These are phyloP conservation scores for Solanum neorickii DNA, from an alignment of 257 asterid species.

Conservation along the genomic window DNA sequence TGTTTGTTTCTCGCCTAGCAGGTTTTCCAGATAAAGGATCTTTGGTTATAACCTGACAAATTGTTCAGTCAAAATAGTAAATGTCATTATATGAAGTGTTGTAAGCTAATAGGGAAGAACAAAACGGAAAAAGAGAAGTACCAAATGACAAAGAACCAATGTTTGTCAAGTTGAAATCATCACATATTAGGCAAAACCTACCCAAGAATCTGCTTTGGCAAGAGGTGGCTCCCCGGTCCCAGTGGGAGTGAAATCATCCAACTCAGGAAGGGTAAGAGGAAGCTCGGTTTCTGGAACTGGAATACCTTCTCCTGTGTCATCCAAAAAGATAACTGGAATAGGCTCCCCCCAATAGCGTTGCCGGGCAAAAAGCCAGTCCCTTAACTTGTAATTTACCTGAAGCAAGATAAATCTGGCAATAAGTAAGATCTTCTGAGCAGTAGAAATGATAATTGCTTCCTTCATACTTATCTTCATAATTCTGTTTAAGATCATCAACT, in stretches of 20 bases:
- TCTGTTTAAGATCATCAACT: background rate
- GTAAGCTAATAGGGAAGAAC: background rate
- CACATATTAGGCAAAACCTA: conserved; percentile 23
- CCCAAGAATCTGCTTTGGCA: conserved; percentile 82
- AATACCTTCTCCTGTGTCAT: conserved; percentile 53
- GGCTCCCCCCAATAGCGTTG: conserved; percentile 99
- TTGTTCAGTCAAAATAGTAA: background rate
- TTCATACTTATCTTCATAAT: background rate
- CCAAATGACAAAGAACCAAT: background rate
- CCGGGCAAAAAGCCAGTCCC: conserved; percentile 98
- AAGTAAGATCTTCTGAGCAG: background rate
- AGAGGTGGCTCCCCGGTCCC: conserved; percentile 99
- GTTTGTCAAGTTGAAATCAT: background rate
- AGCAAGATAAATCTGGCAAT: conserved; percentile 12
- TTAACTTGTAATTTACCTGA: conserved; percentile 79
- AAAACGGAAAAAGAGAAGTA: background rate
- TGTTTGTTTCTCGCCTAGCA: conserved; percentile 82
- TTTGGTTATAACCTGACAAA: conserved; percentile 50
- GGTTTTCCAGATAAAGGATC: conserved; percentile 61
- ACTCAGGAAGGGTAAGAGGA: conserved; percentile 91
- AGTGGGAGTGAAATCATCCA: conserved; percentile 93
- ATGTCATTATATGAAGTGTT: background rate
- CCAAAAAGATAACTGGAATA: conserved; percentile 70
- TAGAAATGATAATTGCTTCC: background rate
- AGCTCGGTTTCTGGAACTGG: conserved; percentile 82